Percentiles rank a stretch among this genome's conserved stretches.
phyloP scores from a whole-genome alignment of 1,284 basidiomycete genomes.

The Papiliotrema nemorosa region DNA sequence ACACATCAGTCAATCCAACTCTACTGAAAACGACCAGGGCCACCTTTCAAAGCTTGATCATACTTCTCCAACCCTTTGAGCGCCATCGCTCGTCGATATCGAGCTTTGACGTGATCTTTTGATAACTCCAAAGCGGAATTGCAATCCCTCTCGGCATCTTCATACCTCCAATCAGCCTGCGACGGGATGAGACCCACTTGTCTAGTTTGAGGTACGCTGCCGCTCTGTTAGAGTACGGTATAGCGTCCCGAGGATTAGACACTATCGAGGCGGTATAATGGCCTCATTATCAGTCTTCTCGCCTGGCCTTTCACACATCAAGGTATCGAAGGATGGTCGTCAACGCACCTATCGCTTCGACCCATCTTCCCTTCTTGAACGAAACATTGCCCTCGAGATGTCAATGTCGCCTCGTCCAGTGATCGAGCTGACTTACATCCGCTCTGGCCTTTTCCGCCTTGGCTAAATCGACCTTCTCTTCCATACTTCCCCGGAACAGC shows the following conservation, averaged over 20 bases:
- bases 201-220: conserved; percentile 47
- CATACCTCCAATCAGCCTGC: conserved; percentile 22
- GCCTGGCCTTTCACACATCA: too few relatives aligned
- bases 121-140: conserved; percentile 26
- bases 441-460: conserved; percentile 1
- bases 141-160: conserved; percentile 46
- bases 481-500: too few relatives aligned
- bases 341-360: conserved; percentile 35
- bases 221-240: conserved; percentile 43
- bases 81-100: conserved; percentile 41
- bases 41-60: conserved; percentile 31
- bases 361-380: conserved; percentile 47
- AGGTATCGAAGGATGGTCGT: not conserved
- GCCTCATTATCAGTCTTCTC: conserved; percentile 16
- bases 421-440: not conserved
- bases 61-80: conserved; percentile 29
- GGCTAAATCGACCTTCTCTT: not conserved
- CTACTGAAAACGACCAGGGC: not conserved
- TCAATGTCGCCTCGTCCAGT: not conserved
- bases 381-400: conserved; percentile 38
- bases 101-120: conserved; percentile 40
- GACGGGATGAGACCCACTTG: conserved; percentile 34
- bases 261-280: conserved; percentile 41
- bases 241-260: conserved; percentile 32
- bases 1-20: not conserved